Evolutionary conservation across 148 eudicot genomes (phyloP).

Genomic region (Limonium bicolor): DNA sequence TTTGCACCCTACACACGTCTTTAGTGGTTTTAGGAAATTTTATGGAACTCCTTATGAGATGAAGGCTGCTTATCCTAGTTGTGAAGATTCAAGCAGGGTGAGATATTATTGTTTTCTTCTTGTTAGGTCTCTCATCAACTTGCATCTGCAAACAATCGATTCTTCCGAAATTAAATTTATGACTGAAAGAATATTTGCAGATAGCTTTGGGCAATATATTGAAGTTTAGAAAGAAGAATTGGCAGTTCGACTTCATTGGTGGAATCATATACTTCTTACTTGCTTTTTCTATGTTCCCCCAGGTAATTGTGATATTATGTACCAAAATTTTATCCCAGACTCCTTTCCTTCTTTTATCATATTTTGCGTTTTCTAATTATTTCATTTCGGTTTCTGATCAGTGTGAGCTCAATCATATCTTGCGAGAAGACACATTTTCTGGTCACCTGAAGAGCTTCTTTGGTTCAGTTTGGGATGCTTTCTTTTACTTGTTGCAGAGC

Average conservation of each 20-base stretch:
- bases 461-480: conserved; percentile 62
- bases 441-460: conserved; percentile 85
- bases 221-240: conserved; percentile 96
- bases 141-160: no score
- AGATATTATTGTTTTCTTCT: not conserved
- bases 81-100: conserved; percentile 97
- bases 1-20: conserved; percentile 97
- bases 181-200: no score
- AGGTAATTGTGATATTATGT: conserved; percentile 40
- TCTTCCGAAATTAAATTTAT: no score
- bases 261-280: conserved; percentile 87
- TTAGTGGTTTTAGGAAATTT: conserved; percentile 46
- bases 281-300: conserved; percentile 97
- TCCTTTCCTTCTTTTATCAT: not conserved
- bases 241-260: conserved; percentile 98
- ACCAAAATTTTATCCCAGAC: no score
- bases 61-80: conserved; percentile 81
- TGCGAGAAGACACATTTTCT: conserved; percentile 65
- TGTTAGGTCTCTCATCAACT: no score
- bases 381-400: conserved; percentile 16
- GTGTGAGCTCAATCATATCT: conserved; percentile 88
- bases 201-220: conserved; percentile 95
- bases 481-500: conserved; percentile 48
- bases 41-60: conserved; percentile 49
- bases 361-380: conserved; percentile 2